Percentiles rank a stretch among this genome's conserved stretches.
Evolutionary conservation across 129 eudicot species (phyloP).

Genomic region (Tagetes erecta): DNA sequence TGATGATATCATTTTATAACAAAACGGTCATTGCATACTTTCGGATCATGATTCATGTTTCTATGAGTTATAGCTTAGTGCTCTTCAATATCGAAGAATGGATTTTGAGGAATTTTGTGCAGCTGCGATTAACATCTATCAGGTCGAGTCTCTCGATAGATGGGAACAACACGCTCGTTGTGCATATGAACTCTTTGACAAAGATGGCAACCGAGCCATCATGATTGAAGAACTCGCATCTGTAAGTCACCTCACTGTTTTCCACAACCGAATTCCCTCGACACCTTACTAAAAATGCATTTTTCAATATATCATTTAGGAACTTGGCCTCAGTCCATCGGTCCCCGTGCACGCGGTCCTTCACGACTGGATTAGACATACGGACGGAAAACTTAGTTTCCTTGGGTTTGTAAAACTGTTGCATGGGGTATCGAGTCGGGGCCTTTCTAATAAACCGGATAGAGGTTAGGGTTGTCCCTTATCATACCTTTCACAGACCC

Average conservation of each 20-base stretch:
- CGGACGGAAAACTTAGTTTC: conserved; percentile 97
- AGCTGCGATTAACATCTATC: conserved; percentile 79
- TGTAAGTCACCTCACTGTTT: conserved; percentile 41
- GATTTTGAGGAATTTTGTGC: conserved; percentile 98
- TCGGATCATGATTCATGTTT: not conserved
- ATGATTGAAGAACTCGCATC: conserved; percentile 97
- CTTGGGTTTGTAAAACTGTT: conserved; percentile 86
- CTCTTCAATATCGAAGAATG: conserved; percentile 84
- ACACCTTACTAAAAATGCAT: not conserved
- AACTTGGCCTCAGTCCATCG: conserved; percentile 86
- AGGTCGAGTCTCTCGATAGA: conserved; percentile 86
- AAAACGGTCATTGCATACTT: conserved; percentile 1
- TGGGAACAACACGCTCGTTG: conserved; percentile 98
- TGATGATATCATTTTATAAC: not conserved
- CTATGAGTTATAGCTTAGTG: conserved; percentile 54
- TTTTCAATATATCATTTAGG: conserved; percentile 43
- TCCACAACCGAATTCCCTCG: not conserved
- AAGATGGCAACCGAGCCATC: conserved; percentile 86
- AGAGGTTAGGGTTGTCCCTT: too few relatives aligned
- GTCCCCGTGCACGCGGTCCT: conserved; percentile 90
- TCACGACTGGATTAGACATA: conserved; percentile 93
- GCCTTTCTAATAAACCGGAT: conserved; percentile 50
- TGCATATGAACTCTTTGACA: conserved; percentile 88
- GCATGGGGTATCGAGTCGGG: conserved; percentile 81
- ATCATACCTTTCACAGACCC: too few relatives aligned